Conservation (phyloP, 2,329 filamentous ascomycete species). For the Xylaria sp. region DNA sequence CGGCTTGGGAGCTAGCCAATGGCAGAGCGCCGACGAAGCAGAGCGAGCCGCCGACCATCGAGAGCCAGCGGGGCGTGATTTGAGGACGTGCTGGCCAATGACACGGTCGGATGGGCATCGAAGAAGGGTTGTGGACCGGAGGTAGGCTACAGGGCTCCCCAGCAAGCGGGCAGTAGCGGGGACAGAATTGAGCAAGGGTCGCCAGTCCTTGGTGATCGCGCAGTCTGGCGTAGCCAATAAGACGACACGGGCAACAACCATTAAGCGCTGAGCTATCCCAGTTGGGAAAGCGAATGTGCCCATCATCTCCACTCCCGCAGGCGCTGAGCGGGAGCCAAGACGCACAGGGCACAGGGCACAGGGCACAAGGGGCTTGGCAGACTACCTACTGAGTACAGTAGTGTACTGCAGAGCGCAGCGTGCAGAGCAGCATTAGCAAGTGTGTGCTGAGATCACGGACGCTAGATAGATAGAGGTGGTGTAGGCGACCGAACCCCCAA, state of each 20-base stretch:
- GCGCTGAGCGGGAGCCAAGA: conserved; percentile 27
- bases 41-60: conserved; percentile 48
- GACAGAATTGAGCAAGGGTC: conserved; percentile 17
- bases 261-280: conserved; percentile 42
- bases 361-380: conserved; percentile 8
- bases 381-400: background rate
- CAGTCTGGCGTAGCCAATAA: conserved; percentile 30
- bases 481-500: background rate
- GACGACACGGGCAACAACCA: conserved; percentile 6
- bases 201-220: conserved; percentile 8
- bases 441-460: background rate
- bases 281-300: conserved; percentile 32
- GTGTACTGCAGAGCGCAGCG: too few relatives aligned
- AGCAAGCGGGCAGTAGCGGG: conserved; percentile 16
- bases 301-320: conserved; percentile 34
- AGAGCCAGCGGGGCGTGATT: conserved; percentile 46
- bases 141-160: conserved; percentile 20
- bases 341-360: background rate
- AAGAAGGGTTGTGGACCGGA: conserved; percentile 19
- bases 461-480: background rate
- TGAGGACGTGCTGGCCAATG: conserved; percentile 45
- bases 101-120: background rate
- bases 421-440: background rate
- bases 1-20: conserved; percentile 45
- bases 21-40: conserved; percentile 36